phyloP scores from a whole-genome alignment of 352 stramenopile species.

The Phytopythium mirpurense region DNA sequence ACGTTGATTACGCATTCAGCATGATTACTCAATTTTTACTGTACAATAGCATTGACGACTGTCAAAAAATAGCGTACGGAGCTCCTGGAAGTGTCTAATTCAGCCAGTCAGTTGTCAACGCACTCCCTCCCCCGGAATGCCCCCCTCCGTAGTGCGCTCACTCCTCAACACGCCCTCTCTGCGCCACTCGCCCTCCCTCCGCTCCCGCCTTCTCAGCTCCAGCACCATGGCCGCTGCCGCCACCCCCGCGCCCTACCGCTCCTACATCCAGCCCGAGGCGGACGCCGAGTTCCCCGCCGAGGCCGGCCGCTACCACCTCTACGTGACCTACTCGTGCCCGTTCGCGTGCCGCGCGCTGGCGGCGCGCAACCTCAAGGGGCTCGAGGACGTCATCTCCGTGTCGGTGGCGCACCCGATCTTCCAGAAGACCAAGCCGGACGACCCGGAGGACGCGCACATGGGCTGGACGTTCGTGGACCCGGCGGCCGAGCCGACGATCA shows the following conservation, averaged over 20 bases:
- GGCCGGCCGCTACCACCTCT: constrained; percentile 88
- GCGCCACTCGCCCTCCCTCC: no score
- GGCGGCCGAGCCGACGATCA: neutral
- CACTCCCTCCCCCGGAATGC: no score
- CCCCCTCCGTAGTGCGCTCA: no score
- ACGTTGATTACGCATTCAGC: no score
- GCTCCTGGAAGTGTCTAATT: no score
- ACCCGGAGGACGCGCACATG: constrained; percentile 25
- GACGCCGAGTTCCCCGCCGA: constrained; percentile 41
- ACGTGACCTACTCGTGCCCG: constrained; percentile 90
- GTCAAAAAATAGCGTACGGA: no score
- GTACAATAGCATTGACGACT: no score
- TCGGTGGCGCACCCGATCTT: constrained; percentile 70
- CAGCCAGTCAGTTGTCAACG: no score
- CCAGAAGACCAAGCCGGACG: constrained; percentile 35
- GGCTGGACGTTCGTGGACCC: constrained; percentile 35
- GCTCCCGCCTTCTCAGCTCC: no score
- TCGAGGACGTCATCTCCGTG: constrained; percentile 87
- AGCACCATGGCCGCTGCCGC: neutral
- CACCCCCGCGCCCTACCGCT: constrained; percentile 7
- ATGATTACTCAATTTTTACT: no score
- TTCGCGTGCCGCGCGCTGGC: constrained; percentile 54
- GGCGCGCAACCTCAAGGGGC: constrained; percentile 84
- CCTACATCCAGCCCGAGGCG: constrained; percentile 12
- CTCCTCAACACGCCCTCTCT: no score